Percentiles rank a stretch among this genome's conserved stretches.
These are phyloP conservation scores for Rhinocladiella similis DNA, from an alignment of 2,329 filamentous ascomycete species.

Conservation along the genomic window DNA sequence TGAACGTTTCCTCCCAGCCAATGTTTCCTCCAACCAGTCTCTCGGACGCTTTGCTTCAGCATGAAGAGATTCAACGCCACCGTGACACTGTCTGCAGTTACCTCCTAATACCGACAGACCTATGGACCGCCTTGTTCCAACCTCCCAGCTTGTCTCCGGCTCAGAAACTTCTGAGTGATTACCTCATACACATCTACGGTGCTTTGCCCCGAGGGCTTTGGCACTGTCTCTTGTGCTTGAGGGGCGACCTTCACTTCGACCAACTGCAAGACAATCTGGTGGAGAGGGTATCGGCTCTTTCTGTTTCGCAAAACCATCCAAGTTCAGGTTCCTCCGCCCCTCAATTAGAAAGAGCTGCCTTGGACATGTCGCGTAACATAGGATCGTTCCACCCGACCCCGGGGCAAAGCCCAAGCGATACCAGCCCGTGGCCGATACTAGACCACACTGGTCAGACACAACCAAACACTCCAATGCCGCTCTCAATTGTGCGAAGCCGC, in stretches of 20 bases:
- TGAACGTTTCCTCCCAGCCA: not conserved
- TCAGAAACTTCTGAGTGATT: slow-evolving; percentile 4
- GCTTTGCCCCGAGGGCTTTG: slow-evolving; percentile 11
- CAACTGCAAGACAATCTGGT: slow-evolving; percentile 2
- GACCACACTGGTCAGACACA: not conserved
- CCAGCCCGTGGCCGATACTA: not conserved
- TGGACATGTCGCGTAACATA: not conserved
- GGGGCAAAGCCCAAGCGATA: not conserved
- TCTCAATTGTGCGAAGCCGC: not conserved
- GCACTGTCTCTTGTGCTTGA: slow-evolving; percentile 5
- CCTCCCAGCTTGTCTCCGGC: slow-evolving; percentile 2
- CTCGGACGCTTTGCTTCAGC: slow-evolving; percentile 1
- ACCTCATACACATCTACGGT: slow-evolving; percentile 9
- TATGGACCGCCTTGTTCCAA: slow-evolving; percentile 12
- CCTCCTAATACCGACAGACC: slow-evolving; percentile 2
- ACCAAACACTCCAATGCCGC: not conserved
- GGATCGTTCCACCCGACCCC: not conserved
- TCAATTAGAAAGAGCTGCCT: not conserved
- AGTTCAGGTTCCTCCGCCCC: not conserved
- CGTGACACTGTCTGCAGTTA: slow-evolving; percentile 8
- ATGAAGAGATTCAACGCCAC: slow-evolving; percentile 3
- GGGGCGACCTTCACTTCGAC: slow-evolving; percentile 6
- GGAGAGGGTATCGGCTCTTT: not conserved
- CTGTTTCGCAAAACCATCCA: not conserved
- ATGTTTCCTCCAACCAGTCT: not conserved